Percentiles rank a stretch among this genome's conserved stretches.
These are phyloP conservation scores for Perilla frutescens DNA, from an alignment of 257 asterid genomes.

Conservation along the genomic window DNA sequence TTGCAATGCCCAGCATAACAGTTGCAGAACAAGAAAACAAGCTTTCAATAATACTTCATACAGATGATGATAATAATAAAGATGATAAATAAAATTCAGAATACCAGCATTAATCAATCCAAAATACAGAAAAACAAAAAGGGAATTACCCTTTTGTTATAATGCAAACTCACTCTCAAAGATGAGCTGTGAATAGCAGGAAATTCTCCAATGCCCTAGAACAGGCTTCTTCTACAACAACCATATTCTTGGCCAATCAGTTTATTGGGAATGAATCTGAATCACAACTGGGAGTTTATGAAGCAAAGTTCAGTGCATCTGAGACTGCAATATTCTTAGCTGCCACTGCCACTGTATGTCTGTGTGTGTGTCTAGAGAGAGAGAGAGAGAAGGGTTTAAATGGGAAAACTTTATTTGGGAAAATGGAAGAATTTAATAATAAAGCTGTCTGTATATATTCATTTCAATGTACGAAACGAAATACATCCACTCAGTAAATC, in stretches of 20 bases:
- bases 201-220: constrained; percentile 46
- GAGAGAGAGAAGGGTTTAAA: neutral
- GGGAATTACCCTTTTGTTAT: constrained; percentile 12
- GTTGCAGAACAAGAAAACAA: neutral
- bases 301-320: constrained; percentile 29
- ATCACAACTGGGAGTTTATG: constrained; percentile 33
- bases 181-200: constrained; percentile 40
- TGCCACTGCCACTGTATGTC: neutral
- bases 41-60: neutral
- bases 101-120: constrained; percentile 19
- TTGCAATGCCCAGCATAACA: neutral
- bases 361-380: constrained; percentile 23
- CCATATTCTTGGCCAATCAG: constrained; percentile 39
- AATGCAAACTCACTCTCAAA: constrained; percentile 40
- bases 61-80: neutral
- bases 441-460: constrained; percentile 8
- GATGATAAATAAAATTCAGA: no score
- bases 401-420: constrained; percentile 31
- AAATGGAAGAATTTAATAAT: constrained; percentile 24
- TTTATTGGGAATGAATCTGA: constrained; percentile 17
- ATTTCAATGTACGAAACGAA: neutral
- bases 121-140: neutral
- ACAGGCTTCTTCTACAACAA: constrained; percentile 30
- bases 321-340: constrained; percentile 13
- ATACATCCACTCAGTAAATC: neutral